phyloP scores from a whole-genome alignment of 2,329 filamentous ascomycete species.

The Penicillium decumbens region DNA sequence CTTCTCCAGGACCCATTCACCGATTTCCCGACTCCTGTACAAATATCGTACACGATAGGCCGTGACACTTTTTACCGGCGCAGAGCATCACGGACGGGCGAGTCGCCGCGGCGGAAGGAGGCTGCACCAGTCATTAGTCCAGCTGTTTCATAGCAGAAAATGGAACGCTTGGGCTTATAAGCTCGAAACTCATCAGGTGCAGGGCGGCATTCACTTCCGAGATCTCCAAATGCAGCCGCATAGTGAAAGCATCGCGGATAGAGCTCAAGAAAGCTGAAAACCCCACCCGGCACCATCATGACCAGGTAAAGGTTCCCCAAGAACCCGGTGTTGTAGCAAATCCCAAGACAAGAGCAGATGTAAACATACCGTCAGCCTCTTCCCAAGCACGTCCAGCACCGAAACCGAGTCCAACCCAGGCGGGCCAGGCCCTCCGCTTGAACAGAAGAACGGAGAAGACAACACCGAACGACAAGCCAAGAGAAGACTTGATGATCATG shows the following conservation, averaged over 20 bases:
- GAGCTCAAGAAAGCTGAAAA: background rate
- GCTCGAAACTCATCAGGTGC: background rate
- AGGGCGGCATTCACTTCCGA: background rate
- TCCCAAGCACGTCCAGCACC: slow-evolving; percentile 96
- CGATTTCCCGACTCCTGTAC: slow-evolving; percentile 30
- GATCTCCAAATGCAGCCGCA: background rate
- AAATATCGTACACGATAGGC: slow-evolving; percentile 36
- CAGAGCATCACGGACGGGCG: slow-evolving; percentile 37
- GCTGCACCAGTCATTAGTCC: slow-evolving; percentile 27
- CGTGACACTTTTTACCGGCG: slow-evolving; percentile 29
- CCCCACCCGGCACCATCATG: background rate
- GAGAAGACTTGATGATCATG: slow-evolving; percentile 89
- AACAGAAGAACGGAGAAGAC: slow-evolving; percentile 98
- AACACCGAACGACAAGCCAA: slow-evolving; percentile 94
- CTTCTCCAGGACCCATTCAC: background rate
- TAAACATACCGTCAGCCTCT: slow-evolving; percentile 78
- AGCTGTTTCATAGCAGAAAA: background rate
- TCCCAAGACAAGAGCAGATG: slow-evolving; percentile 3
- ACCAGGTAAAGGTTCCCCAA: background rate
- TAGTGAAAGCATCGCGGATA: background rate
- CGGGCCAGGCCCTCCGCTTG: slow-evolving; percentile 96
- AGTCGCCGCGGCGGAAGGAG: slow-evolving; percentile 44
- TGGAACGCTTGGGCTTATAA: background rate
- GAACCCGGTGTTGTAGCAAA: background rate
- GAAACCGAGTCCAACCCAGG: slow-evolving; percentile 90